Evolutionary conservation across 2,329 filamentous ascomycete genomes (phyloP).

Genomic region (Colletotrichum sp.): DNA sequence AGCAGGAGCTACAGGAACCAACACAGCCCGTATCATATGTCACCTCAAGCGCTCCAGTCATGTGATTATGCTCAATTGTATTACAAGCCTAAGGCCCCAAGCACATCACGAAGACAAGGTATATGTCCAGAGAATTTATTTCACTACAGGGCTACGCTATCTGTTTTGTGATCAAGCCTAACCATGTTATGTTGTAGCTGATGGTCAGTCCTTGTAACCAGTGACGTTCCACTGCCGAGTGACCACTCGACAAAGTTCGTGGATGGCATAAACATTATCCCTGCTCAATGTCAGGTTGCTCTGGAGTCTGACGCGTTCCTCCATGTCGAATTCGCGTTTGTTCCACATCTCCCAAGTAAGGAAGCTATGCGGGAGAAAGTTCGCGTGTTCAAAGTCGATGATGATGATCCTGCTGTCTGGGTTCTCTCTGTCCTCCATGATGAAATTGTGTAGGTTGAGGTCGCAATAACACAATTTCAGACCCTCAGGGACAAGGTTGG

Average conservation of each 20-base stretch:
- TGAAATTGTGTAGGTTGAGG: background rate
- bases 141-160: too few species aligned
- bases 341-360: background rate
- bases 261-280: background rate
- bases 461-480: background rate
- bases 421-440: background rate
- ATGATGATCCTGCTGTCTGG: background rate
- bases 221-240: background rate
- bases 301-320: background rate
- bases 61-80: too few species aligned
- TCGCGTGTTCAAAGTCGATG: background rate
- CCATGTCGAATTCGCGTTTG: background rate
- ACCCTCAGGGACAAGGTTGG: background rate
- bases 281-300: background rate
- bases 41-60: too few species aligned
- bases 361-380: background rate
- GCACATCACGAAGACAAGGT: too few species aligned
- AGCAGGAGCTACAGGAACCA: too few species aligned
- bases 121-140: too few species aligned
- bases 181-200: background rate
- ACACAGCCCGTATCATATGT: too few species aligned
- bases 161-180: background rate
- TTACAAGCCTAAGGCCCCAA: too few species aligned
- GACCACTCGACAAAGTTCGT: background rate
- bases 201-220: background rate